phyloP scores from a whole-genome alignment of 345 rosid species.

The Arabidopsis suecica region DNA sequence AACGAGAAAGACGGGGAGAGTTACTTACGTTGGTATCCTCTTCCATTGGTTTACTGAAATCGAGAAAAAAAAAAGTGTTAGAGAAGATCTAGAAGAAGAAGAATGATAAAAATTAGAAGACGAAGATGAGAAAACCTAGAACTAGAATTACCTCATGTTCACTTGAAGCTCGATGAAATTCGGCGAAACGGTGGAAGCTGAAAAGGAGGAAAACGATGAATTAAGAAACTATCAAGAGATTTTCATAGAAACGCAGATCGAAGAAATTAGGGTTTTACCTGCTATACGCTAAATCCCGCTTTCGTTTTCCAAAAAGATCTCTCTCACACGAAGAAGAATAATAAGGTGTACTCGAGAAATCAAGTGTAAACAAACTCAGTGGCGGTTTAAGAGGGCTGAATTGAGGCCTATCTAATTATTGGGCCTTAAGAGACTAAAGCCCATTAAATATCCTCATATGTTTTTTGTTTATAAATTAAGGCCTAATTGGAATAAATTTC shows the following conservation, averaged over 20 bases:
- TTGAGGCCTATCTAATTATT: neutral
- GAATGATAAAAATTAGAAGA: neutral
- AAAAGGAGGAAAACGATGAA: neutral
- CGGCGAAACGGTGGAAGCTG: constrained; percentile 22
- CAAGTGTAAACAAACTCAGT: neutral
- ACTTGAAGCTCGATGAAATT: constrained; percentile 34
- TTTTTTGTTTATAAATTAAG: neutral
- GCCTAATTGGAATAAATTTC: neutral
- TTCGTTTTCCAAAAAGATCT: constrained; percentile 34
- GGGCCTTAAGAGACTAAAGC: neutral
- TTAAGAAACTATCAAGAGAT: neutral
- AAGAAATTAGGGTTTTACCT: constrained; percentile 45
- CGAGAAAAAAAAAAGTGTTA: constrained; percentile 8
- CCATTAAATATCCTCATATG: no score
- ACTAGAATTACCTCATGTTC: constrained; percentile 49
- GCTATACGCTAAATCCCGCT: constrained; percentile 29
- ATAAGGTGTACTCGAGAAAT: neutral
- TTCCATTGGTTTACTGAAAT: constrained; percentile 75
- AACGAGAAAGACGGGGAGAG: constrained; percentile 9
- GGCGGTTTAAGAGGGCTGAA: constrained; percentile 1
- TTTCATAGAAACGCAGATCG: constrained; percentile 21
- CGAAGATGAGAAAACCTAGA: constrained; percentile 30
- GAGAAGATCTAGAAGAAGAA: neutral
- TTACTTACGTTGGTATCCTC: constrained; percentile 61
- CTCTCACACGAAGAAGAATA: constrained; percentile 17